These are phyloP conservation scores for Saturnispora sanitii DNA, from an alignment of 805 yeast genomes.

Conservation along the genomic window DNA sequence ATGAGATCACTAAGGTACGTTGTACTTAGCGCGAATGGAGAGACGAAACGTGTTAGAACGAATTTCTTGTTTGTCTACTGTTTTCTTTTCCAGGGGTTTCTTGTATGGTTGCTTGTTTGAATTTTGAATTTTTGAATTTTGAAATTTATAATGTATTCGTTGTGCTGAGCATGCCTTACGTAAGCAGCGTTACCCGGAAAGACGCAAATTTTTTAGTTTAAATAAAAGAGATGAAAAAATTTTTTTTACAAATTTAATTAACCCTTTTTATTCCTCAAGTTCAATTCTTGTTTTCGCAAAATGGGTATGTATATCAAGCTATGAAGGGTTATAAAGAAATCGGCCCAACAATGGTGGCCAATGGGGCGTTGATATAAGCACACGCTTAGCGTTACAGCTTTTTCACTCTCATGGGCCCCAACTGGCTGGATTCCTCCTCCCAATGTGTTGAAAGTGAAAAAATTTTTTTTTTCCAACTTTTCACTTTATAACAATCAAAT, in stretches of 20 bases:
- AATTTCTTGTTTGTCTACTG: constrained; percentile 82
- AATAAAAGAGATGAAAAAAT: background rate
- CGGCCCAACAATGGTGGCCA: too few relatives aligned
- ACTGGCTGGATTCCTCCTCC: too few relatives aligned
- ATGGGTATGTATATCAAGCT: constrained; percentile 3
- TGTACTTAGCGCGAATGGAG: constrained; percentile 54
- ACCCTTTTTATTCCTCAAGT: background rate
- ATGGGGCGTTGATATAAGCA: too few relatives aligned
- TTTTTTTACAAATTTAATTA: background rate
- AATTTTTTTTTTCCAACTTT: constrained; percentile 1
- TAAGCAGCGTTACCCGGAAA: constrained; percentile 2
- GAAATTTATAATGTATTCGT: background rate
- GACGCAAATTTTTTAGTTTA: background rate
- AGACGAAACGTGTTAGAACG: constrained; percentile 66
- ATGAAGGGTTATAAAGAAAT: background rate
- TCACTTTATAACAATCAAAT: too few relatives aligned
- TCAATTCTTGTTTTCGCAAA: constrained; percentile 4
- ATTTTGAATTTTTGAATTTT: background rate
- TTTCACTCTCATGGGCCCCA: too few relatives aligned
- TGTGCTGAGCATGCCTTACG: background rate
- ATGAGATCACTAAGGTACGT: constrained; percentile 62
- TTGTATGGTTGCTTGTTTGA: constrained; percentile 60
- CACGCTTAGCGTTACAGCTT: too few relatives aligned
- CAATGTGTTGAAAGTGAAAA: background rate
- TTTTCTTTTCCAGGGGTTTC: constrained; percentile 64